phyloP scores from a whole-genome alignment of 2,329 filamentous ascomycete genomes.

The Scytalidium sp. region DNA sequence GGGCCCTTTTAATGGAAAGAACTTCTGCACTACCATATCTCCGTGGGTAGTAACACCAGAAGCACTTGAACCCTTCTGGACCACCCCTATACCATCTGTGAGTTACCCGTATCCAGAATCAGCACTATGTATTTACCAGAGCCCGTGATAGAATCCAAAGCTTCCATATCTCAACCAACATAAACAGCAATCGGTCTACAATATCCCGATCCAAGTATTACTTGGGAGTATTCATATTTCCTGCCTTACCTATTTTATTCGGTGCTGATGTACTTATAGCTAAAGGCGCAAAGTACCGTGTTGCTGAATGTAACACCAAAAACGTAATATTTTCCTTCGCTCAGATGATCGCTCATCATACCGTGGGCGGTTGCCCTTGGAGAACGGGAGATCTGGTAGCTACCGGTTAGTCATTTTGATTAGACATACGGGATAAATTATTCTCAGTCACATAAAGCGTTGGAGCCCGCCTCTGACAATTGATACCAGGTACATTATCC shows the following conservation, averaged over 20 bases:
- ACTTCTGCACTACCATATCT: constrained; percentile 75
- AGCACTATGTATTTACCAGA: constrained; percentile 26
- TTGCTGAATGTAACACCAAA: constrained; percentile 24
- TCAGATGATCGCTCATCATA: constrained; percentile 32
- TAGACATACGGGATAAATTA: constrained; percentile 16
- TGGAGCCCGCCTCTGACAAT: constrained; percentile 53
- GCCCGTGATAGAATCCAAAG: constrained; percentile 49
- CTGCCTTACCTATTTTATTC: no score
- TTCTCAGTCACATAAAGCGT: constrained; percentile 64
- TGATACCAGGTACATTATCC: constrained; percentile 66
- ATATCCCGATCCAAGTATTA: constrained; percentile 70
- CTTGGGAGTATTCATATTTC: constrained; percentile 40
- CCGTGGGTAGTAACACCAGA: constrained; percentile 78
- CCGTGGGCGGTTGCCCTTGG: constrained; percentile 29
- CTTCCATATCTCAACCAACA: constrained; percentile 64
- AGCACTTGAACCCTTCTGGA: constrained; percentile 67
- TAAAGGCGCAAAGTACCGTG: constrained; percentile 36
- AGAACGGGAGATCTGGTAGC: constrained; percentile 36
- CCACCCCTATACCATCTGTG: constrained; percentile 42
- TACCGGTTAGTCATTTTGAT: constrained; percentile 47
- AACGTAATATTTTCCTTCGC: constrained; percentile 35
- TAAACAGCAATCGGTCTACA: constrained; percentile 56
- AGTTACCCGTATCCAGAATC: constrained; percentile 48
- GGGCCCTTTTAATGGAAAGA: constrained; percentile 81
- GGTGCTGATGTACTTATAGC: constrained; percentile 24